These are phyloP conservation scores for Keithomyces neogunnii DNA, from an alignment of 2,329 filamentous ascomycete genomes.

Conservation along the genomic window DNA sequence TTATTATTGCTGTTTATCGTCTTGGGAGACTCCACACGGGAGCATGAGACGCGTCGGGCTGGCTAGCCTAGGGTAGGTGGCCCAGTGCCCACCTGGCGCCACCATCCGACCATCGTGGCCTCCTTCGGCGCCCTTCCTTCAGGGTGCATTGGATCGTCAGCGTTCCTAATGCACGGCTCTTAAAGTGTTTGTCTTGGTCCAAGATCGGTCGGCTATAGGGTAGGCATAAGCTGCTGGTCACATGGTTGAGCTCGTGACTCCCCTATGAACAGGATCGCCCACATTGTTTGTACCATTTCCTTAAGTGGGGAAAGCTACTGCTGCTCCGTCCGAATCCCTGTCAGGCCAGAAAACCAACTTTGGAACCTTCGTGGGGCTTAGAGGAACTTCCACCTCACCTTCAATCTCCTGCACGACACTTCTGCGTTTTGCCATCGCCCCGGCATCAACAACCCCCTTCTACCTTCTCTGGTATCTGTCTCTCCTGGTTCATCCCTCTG, in stretches of 20 bases:
- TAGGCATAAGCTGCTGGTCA: background rate
- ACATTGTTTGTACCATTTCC: background rate
- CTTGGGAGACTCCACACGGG: too few relatives aligned
- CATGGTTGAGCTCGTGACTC: background rate
- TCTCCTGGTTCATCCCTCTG: constrained; percentile 32
- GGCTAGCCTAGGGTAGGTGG: too few relatives aligned
- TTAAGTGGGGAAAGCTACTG: background rate
- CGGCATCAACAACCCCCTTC: constrained; percentile 13
- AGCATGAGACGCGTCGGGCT: too few relatives aligned
- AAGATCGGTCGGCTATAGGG: too few relatives aligned
- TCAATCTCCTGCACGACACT: constrained; percentile 20
- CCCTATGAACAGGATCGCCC: background rate
- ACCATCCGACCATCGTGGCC: too few relatives aligned
- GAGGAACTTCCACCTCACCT: constrained; percentile 35
- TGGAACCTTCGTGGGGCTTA: constrained; percentile 21
- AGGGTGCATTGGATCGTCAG: too few relatives aligned
- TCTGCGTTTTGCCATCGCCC: constrained; percentile 15
- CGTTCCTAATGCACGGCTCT: too few relatives aligned
- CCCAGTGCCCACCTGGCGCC: too few relatives aligned
- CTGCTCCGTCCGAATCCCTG: constrained; percentile 10
- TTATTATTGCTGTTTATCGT: too few relatives aligned
- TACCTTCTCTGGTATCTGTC: constrained; percentile 20
- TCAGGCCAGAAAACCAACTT: constrained; percentile 13
- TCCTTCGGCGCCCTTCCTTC: too few relatives aligned
- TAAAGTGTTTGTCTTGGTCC: too few relatives aligned